A percentile compares a stretch with the other conserved stretches of the same genome.
phyloP scores from a whole-genome alignment of 139 green algal genomes.

The Closterium sp. region DNA sequence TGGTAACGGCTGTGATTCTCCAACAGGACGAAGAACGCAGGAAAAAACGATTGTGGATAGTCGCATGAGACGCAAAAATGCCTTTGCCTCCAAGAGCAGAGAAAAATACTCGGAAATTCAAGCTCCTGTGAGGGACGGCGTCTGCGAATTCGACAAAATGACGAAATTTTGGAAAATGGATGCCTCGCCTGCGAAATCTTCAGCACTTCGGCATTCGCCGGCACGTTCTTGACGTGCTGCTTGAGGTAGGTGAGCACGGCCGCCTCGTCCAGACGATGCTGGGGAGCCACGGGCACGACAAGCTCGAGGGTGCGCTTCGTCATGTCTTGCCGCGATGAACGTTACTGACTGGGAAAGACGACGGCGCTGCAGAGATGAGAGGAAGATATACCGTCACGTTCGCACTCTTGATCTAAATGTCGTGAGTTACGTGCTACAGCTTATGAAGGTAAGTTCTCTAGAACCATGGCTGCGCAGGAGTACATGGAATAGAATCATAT shows the following conservation, averaged over 20 bases:
- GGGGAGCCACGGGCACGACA: constrained; percentile 7
- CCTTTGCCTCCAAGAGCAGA: no score
- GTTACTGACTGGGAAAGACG: no score
- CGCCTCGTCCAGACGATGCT: constrained; percentile 17
- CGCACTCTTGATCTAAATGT: background rate
- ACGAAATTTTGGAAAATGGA: background rate
- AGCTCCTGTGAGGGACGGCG: background rate
- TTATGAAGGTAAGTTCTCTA: background rate
- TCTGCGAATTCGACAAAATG: background rate
- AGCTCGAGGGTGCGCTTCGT: background rate
- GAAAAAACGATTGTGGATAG: no score
- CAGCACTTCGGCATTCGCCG: background rate
- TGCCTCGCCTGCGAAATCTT: background rate
- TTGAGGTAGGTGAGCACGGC: constrained; percentile 27
- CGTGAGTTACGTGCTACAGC: background rate
- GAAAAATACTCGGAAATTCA: no score
- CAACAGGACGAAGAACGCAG: no score
- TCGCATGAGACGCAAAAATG: no score
- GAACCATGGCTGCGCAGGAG: no score
- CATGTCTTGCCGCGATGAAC: background rate
- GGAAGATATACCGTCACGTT: background rate
- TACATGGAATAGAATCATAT: no score
- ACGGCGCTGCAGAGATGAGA: background rate
- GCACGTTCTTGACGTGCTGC: background rate
- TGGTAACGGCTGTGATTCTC: no score